Evolutionary conservation across 371 early-diverging fungal genomes (phyloP), one percentile per base, ranked within the genome.

Genomic region (Lichtheimia ramosa): DNA sequence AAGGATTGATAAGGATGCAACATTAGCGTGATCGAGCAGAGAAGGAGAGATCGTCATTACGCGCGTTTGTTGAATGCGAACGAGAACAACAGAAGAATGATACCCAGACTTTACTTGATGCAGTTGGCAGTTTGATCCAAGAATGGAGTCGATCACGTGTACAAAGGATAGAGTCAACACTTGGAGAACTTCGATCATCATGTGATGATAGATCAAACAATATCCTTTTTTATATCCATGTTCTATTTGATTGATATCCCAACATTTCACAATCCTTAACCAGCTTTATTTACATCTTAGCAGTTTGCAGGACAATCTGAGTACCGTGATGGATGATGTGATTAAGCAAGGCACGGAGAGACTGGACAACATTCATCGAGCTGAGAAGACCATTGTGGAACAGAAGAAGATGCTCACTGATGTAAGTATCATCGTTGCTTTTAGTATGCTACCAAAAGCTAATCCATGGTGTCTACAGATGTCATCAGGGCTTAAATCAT

Each of bases 101-200:
- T 12, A 40, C 54, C 25, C 28, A 52, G 20, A 28, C 18, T 46
- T 10, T 63, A 3, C 34, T 63, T 21, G 51, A 25, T 24, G 34
- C 58, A 20, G 14, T 63, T 24, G 58, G 43, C 18, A 40, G 12
- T 5, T 46, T 63, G 39, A 43, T 63, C 16, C 21, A 20, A 4
- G 50, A 63, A 24, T 58, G 51, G 58, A 53, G 42, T 15, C 49
- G 54, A 10, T n/a, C 53, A 40, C 46, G 58, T 18, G 54, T 27
- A 6, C 58, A 58, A 40, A 52, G 63, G 8, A 41, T 60, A 2
- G 53, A 60, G 24, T 25, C 16, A 2, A 42, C 53, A 2, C 39
- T 53, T 15, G 23, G 16, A 27, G 51, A 60, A 3, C 18, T 60
- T 16, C 48, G 23, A 46, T 42, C 24, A 13, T 28, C 53, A 5